Conservation (phyloP, 2,329 filamentous ascomycete genomes). For the Pyrenophora tritici-repentis region DNA sequence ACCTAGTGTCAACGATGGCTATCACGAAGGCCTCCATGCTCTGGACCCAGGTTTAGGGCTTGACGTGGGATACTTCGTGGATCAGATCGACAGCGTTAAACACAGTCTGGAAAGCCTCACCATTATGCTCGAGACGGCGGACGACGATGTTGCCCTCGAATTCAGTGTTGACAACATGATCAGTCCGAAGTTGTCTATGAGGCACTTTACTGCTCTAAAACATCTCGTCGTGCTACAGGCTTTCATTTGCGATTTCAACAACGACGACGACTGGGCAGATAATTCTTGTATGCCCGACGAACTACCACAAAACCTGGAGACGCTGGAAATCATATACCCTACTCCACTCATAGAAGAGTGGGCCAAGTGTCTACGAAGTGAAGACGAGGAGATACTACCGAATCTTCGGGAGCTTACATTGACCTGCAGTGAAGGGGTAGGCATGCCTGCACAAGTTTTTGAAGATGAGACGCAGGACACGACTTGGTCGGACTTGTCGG, state of each 20-base stretch:
- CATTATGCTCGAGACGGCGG: slow-evolving; percentile 18
- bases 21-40: slow-evolving; percentile 17
- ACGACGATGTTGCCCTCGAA: slow-evolving; percentile 17
- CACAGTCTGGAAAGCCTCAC: slow-evolving; percentile 15
- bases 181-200: slow-evolving; percentile 13
- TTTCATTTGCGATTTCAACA: slow-evolving; percentile 17
- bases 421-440: slow-evolving; percentile 20
- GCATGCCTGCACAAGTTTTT: slow-evolving; percentile 9
- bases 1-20: slow-evolving; percentile 20
- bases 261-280: neutral
- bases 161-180: slow-evolving; percentile 20
- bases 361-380: slow-evolving; percentile 5
- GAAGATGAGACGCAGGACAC: slow-evolving; percentile 2
- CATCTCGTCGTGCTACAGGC: slow-evolving; percentile 20
- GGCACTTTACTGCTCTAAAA: slow-evolving; percentile 14
- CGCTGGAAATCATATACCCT: slow-evolving; percentile 22
- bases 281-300: slow-evolving; percentile 3
- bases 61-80: slow-evolving; percentile 20
- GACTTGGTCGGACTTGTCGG: slow-evolving; percentile 16
- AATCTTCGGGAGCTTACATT: slow-evolving; percentile 15
- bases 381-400: neutral
- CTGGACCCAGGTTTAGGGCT: slow-evolving; percentile 1
- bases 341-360: slow-evolving; percentile 14
- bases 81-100: slow-evolving; percentile 17
- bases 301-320: slow-evolving; percentile 21